Percentiles rank a stretch among this genome's conserved stretches.
Evolutionary conservation across 2,329 filamentous ascomycete genomes (phyloP).

Genomic region (Davidsoniella eucalypti): DNA sequence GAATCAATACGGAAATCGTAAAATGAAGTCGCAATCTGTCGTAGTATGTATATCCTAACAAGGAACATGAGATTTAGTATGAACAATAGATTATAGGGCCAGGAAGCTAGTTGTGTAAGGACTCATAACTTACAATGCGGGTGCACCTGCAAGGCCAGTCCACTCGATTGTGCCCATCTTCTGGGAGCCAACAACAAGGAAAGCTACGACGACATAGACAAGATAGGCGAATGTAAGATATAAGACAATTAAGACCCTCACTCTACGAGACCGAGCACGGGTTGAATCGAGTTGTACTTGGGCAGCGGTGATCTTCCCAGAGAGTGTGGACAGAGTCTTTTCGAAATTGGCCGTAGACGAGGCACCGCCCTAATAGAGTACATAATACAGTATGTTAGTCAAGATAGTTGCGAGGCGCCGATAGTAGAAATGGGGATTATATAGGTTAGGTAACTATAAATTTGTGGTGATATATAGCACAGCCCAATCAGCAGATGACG

Average conservation of each 20-base stretch:
- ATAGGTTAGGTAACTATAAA: no score
- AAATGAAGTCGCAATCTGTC: slow-evolving; percentile 48
- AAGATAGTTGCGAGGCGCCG: neutral
- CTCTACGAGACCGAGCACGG: slow-evolving; percentile 55
- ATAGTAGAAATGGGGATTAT: no score
- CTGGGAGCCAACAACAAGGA: slow-evolving; percentile 69
- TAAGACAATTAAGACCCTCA: slow-evolving; percentile 74
- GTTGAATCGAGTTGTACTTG: slow-evolving; percentile 58
- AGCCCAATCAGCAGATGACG: neutral
- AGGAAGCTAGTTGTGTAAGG: neutral
- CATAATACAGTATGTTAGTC: no score
- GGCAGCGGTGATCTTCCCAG: slow-evolving; percentile 62
- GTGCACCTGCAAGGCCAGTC: slow-evolving; percentile 59
- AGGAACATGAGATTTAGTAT: no score
- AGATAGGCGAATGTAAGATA: slow-evolving; percentile 86
- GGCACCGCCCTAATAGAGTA: slow-evolving; percentile 44
- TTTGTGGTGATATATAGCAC: no score
- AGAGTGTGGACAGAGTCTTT: slow-evolving; percentile 69
- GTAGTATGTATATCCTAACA: slow-evolving; percentile 60
- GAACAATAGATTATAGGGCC: neutral
- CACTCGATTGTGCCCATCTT: slow-evolving; percentile 67
- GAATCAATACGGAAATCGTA: slow-evolving; percentile 69
- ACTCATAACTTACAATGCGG: slow-evolving; percentile 45
- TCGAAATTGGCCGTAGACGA: slow-evolving; percentile 85
- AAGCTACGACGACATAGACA: slow-evolving; percentile 64